Base-by-base conservation (phyloP, 78 protist species). In the Goniomonas avonlea region DNA sequence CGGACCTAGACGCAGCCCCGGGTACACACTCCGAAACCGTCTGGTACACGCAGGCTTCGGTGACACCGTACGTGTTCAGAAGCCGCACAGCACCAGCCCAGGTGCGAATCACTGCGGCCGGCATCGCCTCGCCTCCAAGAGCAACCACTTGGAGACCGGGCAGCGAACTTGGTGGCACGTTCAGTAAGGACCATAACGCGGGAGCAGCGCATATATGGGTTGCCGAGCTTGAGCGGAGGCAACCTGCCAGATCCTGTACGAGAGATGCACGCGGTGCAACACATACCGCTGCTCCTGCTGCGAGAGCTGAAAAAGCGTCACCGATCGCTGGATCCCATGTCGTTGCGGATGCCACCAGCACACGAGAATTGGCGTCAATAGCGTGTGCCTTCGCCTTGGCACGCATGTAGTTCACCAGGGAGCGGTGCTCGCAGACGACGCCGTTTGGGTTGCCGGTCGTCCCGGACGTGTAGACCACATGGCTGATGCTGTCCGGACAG, bases 381-480 rank as follows among this genome's bases (percentile, higher is more conserved):
- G 20, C 25, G 13, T 7, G 0, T 43, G 32, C 71, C 66, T 3
- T 1, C 17, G 34, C 9, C 20, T 58, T 58, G 9, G 37, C 29
- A 31, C 47, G 38, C 25, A 63, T 27, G 45, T 63, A 63, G 47
- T n/a, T 43, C 9, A 63, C 31, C 1, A 43, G 47, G 43, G 17
- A n/a, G 21, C 71, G 71, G 71, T 63, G 71, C 45, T 63, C 47
- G 71, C 71, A 63, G 47, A 63, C 31, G 37, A 63, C 71, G 1
- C 71, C 71, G 47, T 63, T 63, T 2, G 71, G 71, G 47, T 18
- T 0, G 27, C 71, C 71, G 37, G 71, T 63, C 38, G 71, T 37
- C 15, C 71, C 71, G 3, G 71, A 63, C 18, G 71, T 63, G 71
- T 63, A 63, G 71, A 37, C 32, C 25, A 63, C 45, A 43, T 63